These are phyloP conservation scores for Fusarium drepaniforme DNA, from an alignment of 2,329 filamentous ascomycete species.

Conservation along the genomic window DNA sequence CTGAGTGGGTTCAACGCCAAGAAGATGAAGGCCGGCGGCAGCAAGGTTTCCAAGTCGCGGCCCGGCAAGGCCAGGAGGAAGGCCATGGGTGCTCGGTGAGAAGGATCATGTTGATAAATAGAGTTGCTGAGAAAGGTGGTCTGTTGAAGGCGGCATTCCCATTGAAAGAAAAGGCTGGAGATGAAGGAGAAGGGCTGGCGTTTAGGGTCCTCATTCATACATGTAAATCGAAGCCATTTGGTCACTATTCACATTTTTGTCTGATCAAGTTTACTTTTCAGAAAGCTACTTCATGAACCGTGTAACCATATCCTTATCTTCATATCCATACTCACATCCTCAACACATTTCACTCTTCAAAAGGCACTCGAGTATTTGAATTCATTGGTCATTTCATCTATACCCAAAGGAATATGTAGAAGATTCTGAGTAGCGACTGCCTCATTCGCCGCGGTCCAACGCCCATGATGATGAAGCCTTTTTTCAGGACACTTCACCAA, in stretches of 20 bases:
- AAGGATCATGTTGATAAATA: constrained; percentile 1
- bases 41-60: constrained; percentile 56
- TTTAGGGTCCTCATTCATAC: constrained; percentile 42
- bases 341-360: neutral
- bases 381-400: constrained; percentile 52
- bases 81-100: constrained; percentile 49
- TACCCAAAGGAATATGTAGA: constrained; percentile 51
- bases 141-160: constrained; percentile 24
- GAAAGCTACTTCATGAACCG: neutral
- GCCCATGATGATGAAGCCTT: constrained; percentile 24
- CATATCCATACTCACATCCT: neutral
- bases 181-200: constrained; percentile 41
- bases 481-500: constrained; percentile 14
- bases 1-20: constrained; percentile 83
- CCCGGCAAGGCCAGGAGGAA: constrained; percentile 66
- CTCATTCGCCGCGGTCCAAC: constrained; percentile 27
- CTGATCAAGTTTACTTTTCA: constrained; percentile 5
- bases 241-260: constrained; percentile 36
- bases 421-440: constrained; percentile 47
- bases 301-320: neutral
- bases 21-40: constrained; percentile 78
- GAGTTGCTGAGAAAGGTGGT: constrained; percentile 10
- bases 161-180: constrained; percentile 40
- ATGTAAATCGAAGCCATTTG: constrained; percentile 40
- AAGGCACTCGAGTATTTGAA: constrained; percentile 22